Evolutionary conservation across 805 yeast species (phyloP).

Genomic region (Alloascoidea africana): DNA sequence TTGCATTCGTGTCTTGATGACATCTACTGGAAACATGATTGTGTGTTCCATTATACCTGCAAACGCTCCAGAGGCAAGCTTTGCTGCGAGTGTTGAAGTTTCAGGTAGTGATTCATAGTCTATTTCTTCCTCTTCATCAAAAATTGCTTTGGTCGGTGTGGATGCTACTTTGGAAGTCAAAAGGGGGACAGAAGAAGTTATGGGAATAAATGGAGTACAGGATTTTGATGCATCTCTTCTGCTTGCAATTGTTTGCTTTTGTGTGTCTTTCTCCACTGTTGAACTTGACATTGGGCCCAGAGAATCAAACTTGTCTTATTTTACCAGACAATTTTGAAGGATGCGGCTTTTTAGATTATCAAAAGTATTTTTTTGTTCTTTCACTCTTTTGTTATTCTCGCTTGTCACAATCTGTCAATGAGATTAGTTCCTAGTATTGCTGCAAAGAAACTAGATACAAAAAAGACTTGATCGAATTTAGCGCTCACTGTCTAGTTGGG

Average conservation of each 20-base stretch:
- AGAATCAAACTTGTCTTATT: not conserved
- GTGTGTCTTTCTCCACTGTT: not conserved
- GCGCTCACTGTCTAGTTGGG: too few relatives aligned
- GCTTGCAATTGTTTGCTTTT: too few relatives aligned
- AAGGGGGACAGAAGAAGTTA: not conserved
- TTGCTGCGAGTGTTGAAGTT: slow-evolving; percentile 54
- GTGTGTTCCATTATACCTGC: slow-evolving; percentile 85
- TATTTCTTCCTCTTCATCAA: slow-evolving; percentile 25
- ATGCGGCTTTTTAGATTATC: too few relatives aligned
- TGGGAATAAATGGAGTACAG: too few relatives aligned
- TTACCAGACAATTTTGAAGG: too few relatives aligned
- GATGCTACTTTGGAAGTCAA: not conserved
- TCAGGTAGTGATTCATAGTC: slow-evolving; percentile 74
- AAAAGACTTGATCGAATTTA: too few relatives aligned
- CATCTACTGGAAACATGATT: slow-evolving; percentile 71
- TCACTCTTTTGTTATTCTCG: too few relatives aligned
- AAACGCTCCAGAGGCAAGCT: slow-evolving; percentile 67
- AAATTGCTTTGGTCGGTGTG: not conserved
- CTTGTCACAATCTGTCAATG: too few relatives aligned
- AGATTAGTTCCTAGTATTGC: too few relatives aligned
- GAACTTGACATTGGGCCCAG: not conserved
- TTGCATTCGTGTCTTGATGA: slow-evolving; percentile 71
- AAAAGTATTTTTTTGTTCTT: too few relatives aligned
- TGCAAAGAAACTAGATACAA: too few relatives aligned
- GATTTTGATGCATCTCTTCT: not conserved